These are phyloP conservation scores for Amborella trichopoda DNA, from an alignment of 164 flowering plant species.

Conservation along the genomic window DNA sequence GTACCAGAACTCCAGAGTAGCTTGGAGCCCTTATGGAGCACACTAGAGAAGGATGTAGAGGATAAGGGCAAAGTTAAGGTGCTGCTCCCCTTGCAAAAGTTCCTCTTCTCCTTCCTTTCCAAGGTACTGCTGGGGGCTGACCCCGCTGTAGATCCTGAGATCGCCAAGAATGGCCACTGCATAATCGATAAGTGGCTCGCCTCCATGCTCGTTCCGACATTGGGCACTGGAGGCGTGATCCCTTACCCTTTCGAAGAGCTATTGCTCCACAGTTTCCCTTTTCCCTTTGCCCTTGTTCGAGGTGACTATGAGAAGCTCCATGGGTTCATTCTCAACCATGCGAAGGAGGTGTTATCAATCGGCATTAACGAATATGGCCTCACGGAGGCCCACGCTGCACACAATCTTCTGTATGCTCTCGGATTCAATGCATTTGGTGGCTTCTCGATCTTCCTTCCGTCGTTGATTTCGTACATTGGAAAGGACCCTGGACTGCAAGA, in stretches of 20 bases:
- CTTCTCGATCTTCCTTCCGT: conserved; percentile 46
- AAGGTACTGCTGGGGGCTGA: conserved; percentile 53
- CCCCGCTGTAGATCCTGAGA: conserved; percentile 31
- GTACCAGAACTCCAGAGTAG: conserved; percentile 24
- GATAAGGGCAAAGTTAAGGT: conserved; percentile 15
- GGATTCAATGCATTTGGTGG: conserved; percentile 92
- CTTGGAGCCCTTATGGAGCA: conserved; percentile 50
- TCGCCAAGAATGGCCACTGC: conserved; percentile 31
- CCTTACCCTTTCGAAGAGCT: conserved; percentile 63
- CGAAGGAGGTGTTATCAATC: conserved; percentile 34
- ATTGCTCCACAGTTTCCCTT: conserved; percentile 59
- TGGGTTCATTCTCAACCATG: conserved; percentile 41
- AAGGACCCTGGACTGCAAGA: conserved; percentile 37
- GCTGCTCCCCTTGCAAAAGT: conserved; percentile 34
- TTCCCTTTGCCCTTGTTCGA: conserved; percentile 42
- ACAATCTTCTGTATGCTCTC: conserved; percentile 60
- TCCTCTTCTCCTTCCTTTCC: conserved; percentile 48
- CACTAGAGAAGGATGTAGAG: conserved; percentile 32
- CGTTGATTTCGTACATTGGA: conserved; percentile 23
- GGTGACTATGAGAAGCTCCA: conserved; percentile 44
- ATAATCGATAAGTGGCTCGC: conserved; percentile 59
- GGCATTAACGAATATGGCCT: conserved; percentile 41
- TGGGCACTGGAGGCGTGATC: conserved; percentile 15
- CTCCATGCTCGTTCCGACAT: conserved; percentile 51
- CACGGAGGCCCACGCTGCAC: conserved; percentile 42